phyloP scores from a whole-genome alignment of 2,329 filamentous ascomycete genomes.

The Botryosphaeria agaves region DNA sequence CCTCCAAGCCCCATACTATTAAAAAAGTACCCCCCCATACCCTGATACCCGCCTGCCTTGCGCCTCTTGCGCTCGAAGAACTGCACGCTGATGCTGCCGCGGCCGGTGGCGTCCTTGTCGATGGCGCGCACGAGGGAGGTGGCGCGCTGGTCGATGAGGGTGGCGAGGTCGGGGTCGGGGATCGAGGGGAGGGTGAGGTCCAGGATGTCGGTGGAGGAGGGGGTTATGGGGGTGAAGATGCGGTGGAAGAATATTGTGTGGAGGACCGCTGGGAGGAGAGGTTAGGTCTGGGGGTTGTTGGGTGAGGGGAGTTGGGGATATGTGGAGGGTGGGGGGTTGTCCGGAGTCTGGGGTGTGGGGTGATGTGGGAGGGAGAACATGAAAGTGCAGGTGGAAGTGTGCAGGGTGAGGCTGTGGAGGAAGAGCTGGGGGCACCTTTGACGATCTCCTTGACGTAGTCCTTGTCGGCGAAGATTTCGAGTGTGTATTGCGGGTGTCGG shows the following conservation, averaged over 20 bases:
- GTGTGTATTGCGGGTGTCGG: constrained; percentile 71
- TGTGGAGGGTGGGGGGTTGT: background rate
- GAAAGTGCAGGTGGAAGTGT: background rate
- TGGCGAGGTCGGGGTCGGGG: constrained; percentile 79
- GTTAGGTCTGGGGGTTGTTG: constrained; percentile 1
- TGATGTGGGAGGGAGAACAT: background rate
- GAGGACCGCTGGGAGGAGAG: constrained; percentile 49
- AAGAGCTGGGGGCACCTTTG: constrained; percentile 49
- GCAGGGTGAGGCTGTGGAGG: background rate
- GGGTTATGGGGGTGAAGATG: constrained; percentile 77
- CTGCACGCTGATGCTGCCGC: constrained; percentile 69
- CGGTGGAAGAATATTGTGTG: constrained; percentile 99
- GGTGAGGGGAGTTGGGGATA: constrained; percentile 5
- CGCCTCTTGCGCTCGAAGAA: constrained; percentile 87
- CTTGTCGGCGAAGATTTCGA: constrained; percentile 88
- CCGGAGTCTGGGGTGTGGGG: background rate
- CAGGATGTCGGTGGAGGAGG: constrained; percentile 72
- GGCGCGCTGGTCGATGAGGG: constrained; percentile 79
- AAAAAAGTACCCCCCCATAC: constrained; percentile 47
- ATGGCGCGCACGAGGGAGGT: constrained; percentile 61
- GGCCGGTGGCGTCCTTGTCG: constrained; percentile 33
- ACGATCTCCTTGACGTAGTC: constrained; percentile 81
- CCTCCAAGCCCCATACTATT: no score
- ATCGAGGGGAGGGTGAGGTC: constrained; percentile 82
- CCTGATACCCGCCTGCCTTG: constrained; percentile 34